A percentile compares a stretch with the other conserved stretches of the same genome.
phyloP scores from a whole-genome alignment of 2,329 filamentous ascomycete genomes.

The Fusarium sp. region DNA sequence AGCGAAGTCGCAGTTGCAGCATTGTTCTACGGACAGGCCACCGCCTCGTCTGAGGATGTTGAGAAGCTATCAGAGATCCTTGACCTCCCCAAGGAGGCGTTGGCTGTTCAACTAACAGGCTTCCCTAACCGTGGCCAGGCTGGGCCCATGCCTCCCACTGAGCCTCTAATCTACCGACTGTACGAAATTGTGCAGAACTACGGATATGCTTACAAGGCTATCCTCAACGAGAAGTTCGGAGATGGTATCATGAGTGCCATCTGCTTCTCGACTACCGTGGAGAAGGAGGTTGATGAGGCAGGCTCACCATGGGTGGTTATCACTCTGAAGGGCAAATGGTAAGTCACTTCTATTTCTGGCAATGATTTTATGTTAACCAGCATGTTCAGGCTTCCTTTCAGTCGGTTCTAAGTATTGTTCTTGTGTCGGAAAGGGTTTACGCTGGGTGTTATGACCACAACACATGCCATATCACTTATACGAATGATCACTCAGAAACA shows the following conservation, averaged over 20 bases:
- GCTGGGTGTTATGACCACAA: not conserved
- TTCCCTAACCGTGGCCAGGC: slow-evolving; percentile 85
- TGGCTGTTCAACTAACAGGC: slow-evolving; percentile 74
- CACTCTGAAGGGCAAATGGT: slow-evolving; percentile 87
- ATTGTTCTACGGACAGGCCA: slow-evolving; percentile 89
- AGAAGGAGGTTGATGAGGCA: slow-evolving; percentile 90
- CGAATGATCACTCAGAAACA: not conserved
- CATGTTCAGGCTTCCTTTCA: slow-evolving; percentile 50
- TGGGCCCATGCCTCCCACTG: slow-evolving; percentile 54
- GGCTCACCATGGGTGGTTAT: slow-evolving; percentile 88
- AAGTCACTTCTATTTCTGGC: slow-evolving; percentile 48
- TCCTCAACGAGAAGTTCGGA: slow-evolving; percentile 94
- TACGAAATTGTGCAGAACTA: slow-evolving; percentile 98
- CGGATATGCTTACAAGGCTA: slow-evolving; percentile 94
- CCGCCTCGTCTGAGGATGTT: slow-evolving; percentile 76
- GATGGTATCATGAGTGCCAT: slow-evolving; percentile 98
- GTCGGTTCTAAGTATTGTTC: slow-evolving; percentile 47
- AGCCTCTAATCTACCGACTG: slow-evolving; percentile 79
- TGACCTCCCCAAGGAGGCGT: slow-evolving; percentile 65
- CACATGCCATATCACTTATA: not conserved
- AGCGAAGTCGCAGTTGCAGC: slow-evolving; percentile 88
- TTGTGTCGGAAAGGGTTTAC: not conserved
- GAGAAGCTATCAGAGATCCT: slow-evolving; percentile 75
- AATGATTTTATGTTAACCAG: slow-evolving; percentile 5
- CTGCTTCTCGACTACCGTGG: slow-evolving; percentile 88